Evolutionary conservation across 1,284 basidiomycete species (phyloP), one percentile per base, ranked within the genome.

Genomic region (Cutaneotrichosporon dermatis): DNA sequence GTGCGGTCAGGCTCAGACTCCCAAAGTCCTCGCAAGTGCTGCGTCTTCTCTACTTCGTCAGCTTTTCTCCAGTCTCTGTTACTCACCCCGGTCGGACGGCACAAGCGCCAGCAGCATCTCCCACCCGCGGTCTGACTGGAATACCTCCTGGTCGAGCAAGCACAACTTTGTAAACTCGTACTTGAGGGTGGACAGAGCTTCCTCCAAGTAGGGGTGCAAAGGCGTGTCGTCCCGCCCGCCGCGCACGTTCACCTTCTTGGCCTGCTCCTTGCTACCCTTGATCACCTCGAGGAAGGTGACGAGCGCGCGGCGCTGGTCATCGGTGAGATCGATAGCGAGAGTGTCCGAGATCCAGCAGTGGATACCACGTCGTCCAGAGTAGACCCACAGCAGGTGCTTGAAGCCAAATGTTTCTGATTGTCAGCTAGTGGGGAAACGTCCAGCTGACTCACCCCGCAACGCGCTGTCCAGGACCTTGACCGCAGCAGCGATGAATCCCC

Each of bases 341-440:
- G 83, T 81, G 76, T 99, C 95, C 6, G 91, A 94, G 62, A 99
- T 87, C 95, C 95, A 99, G 74, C 93, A 84, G 81, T 99, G 95
- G 69, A 99, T 99, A 67, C 96, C 95, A 79, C 95, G 89, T 48
- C 95, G 88, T 64, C 95, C 95, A 12, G 96, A 99, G 78, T 98
- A 99, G 33, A 99, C 94, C 96, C 96, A 99, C 12, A 99, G 81
- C 35, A 99, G 82, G 70, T 84, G 83, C 58, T 79, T 72, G 74
- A 81, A 85, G 2, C 92, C 94, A 74, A 93, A 96, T 64, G 94
- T 89, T 12, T 79, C 79, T 80, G 62, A 0, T 6, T 16, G 49
- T 72, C 70, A 72, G 60, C 15, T n/a, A 34, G 40, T 15, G 36
- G 3, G 25, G 33, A 6, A n/a, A 34, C 10, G 8, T 25, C 25